Percentiles rank a stretch among this genome's conserved stretches.
These are phyloP conservation scores for Kodamaea alishanica DNA, from an alignment of 1,139 yeast species.

Conservation along the genomic window DNA sequence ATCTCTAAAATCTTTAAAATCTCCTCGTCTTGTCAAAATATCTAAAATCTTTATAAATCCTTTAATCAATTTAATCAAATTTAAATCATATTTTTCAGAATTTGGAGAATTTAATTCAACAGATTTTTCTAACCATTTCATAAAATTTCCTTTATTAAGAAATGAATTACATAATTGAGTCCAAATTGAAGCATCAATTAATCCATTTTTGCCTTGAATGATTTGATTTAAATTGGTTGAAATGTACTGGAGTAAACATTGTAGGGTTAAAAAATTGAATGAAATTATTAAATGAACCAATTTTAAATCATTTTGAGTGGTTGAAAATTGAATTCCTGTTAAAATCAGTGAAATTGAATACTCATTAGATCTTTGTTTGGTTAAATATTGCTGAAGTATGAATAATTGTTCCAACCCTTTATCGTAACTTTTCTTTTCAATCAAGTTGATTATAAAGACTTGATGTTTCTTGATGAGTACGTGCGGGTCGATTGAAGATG, in stretches of 20 bases:
- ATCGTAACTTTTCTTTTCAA: conserved; percentile 21
- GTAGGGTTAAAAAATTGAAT: conserved; percentile 31
- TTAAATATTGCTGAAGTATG: conserved; percentile 10
- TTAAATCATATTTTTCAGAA: conserved; percentile 13
- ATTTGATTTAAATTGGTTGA: conserved; percentile 19
- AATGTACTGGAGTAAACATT: conserved; percentile 27
- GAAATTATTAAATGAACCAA: conserved; percentile 25
- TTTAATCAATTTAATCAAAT: conserved; percentile 21
- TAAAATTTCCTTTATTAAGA: conserved; percentile 20
- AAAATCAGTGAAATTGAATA: not conserved
- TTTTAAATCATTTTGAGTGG: conserved; percentile 7
- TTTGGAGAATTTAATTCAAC: conserved; percentile 9
- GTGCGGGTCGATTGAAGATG: not conserved
- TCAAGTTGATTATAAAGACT: conserved; percentile 26
- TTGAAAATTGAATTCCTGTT: conserved; percentile 3
- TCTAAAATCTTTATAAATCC: conserved; percentile 24
- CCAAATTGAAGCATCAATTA: conserved; percentile 11
- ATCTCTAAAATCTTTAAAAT: conserved; percentile 4
- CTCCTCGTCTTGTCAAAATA: conserved; percentile 3
- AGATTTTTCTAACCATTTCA: conserved; percentile 23
- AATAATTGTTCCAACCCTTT: conserved; percentile 14
- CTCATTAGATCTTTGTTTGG: conserved; percentile 1
- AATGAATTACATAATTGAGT: conserved; percentile 18
- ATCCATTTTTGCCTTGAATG: conserved; percentile 9
- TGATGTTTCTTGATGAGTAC: conserved; percentile 26